A percentile compares a stretch with the other conserved stretches of the same genome.
Conservation (phyloP, 106 monocot species). For the Dendrobium catenatum region DNA sequence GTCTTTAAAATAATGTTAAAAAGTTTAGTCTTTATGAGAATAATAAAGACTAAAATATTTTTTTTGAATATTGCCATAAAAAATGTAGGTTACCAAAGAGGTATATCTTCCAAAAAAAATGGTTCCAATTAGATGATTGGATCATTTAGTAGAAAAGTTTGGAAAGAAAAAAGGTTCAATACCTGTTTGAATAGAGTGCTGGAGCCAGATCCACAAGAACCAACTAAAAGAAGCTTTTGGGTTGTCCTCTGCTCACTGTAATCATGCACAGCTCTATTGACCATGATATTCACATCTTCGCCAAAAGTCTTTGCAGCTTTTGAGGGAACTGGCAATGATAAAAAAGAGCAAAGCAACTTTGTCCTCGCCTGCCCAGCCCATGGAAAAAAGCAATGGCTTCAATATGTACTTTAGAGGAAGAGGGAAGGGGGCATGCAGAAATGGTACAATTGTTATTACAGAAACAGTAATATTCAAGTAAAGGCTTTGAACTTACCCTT, state of each 20-base stretch:
- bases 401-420: neutral
- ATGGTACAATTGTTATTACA: neutral
- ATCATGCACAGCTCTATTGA: constrained; percentile 30
- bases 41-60: neutral
- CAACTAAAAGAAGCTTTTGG: constrained; percentile 80
- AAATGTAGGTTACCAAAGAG: neutral
- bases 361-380: constrained; percentile 48
- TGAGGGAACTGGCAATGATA: constrained; percentile 73
- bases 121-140: neutral
- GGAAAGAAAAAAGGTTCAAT: neutral
- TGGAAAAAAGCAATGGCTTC: neutral
- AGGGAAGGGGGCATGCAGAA: neutral
- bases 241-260: constrained; percentile 53
- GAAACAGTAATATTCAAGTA: neutral
- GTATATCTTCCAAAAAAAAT: neutral
- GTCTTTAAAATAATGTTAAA: no score
- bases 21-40: neutral
- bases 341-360: constrained; percentile 74
- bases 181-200: constrained; percentile 98
- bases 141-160: neutral
- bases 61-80: neutral
- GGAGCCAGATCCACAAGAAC: constrained; percentile 66
- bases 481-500: constrained; percentile 39
- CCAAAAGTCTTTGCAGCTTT: constrained; percentile 30
- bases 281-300: constrained; percentile 35